Conservation (phyloP, 257 asterid genomes). For the Solanum habrochaites region DNA sequence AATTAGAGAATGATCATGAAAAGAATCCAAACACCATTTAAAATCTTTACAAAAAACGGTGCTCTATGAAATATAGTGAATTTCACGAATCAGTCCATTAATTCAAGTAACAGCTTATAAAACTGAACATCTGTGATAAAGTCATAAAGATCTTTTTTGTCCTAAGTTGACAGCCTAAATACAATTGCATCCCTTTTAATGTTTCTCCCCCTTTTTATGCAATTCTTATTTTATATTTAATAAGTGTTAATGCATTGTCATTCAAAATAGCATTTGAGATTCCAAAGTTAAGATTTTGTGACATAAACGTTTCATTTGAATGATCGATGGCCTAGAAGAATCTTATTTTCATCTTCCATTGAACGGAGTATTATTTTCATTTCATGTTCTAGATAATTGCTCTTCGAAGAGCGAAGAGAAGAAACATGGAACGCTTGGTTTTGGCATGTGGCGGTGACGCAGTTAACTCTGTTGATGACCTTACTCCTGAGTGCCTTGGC, state of each 20-base stretch:
- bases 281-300: neutral
- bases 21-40: neutral
- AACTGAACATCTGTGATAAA: neutral
- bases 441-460: constrained; percentile 99
- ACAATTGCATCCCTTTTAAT: neutral
- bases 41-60: neutral
- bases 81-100: neutral
- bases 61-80: neutral
- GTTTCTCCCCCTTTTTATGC: neutral
- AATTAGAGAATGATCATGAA: neutral
- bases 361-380: neutral
- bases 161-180: neutral
- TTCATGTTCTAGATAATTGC: constrained; percentile 53
- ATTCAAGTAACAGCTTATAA: neutral
- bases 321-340: neutral
- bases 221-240: neutral
- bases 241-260: neutral
- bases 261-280: neutral
- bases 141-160: neutral
- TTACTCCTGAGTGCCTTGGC: constrained; percentile 85
- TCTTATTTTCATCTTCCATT: neutral
- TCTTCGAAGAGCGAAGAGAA: constrained; percentile 89
- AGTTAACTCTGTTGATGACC: constrained; percentile 90
- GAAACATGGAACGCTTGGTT: constrained; percentile 93
- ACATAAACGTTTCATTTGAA: neutral